Evolutionary conservation across 306 rosid genomes (phyloP).

Genomic region (Vachellia collinsii): DNA sequence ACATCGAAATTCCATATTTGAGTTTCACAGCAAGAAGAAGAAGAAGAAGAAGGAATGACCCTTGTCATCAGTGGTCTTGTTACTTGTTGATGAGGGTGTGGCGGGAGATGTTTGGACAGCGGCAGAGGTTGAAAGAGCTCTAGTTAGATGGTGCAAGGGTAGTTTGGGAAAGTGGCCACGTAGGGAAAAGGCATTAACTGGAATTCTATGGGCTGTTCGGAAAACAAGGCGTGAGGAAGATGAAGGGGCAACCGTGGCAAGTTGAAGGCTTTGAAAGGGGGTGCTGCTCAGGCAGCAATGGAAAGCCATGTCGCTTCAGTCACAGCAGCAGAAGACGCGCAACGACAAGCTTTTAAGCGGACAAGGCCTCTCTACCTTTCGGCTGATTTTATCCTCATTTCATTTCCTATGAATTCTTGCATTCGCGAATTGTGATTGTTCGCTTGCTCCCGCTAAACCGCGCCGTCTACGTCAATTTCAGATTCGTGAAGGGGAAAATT

Average conservation of each 20-base stretch:
- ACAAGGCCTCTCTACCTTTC: slow-evolving; percentile 11
- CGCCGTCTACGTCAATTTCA: neutral
- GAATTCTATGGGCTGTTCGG: slow-evolving; percentile 36
- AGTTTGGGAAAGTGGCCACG: slow-evolving; percentile 40
- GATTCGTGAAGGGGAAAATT: neutral
- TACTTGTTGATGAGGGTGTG: slow-evolving; percentile 14
- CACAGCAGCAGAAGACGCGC: neutral
- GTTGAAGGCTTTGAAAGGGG: slow-evolving; percentile 53
- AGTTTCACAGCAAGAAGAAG: neutral
- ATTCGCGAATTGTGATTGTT: neutral
- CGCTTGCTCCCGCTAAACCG: neutral
- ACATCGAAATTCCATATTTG: neutral
- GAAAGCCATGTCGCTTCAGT: slow-evolving; percentile 47
- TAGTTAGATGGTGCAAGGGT: slow-evolving; percentile 40
- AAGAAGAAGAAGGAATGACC: slow-evolving; percentile 43
- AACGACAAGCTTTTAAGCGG: neutral
- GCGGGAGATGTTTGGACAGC: slow-evolving; percentile 48
- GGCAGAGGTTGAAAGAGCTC: slow-evolving; percentile 55
- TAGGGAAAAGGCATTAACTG: slow-evolving; percentile 29
- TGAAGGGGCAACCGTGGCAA: slow-evolving; percentile 44
- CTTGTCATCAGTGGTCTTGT: slow-evolving; percentile 43
- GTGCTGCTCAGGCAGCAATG: slow-evolving; percentile 55
- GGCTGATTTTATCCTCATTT: slow-evolving; percentile 51
- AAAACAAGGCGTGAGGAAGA: slow-evolving; percentile 46
- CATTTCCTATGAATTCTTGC: neutral